Evolutionary conservation across 2,329 filamentous ascomycete species (phyloP), one percentile per base, ranked within the genome.

Genomic region (Setomelanomma holmii): DNA sequence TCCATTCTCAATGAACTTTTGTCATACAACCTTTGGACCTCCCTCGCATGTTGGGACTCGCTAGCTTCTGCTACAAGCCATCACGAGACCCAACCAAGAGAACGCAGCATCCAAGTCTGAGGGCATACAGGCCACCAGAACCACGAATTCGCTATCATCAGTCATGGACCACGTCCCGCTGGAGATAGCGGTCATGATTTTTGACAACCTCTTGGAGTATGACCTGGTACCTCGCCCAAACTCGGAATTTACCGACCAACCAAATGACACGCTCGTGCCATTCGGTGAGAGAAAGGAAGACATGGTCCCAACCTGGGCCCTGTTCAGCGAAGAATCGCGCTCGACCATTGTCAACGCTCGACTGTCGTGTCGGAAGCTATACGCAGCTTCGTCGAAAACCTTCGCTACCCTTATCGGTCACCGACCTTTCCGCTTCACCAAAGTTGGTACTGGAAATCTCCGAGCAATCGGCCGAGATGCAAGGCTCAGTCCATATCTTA

Each of bases 401-500:
- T 53, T 53, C 19, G 50, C 49, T 4, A 41, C n/a, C 3, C 7
- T 56, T 5, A 45, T 53, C 12, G 43, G 36, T 8, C 16, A 56
- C 22, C 42, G 53, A n/a, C 39, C 19, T 6, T 53, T 56, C 17
- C 45, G 49, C n/a, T 38, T 53, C 20, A 53, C 53, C 10, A 40
- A 45, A n/a, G 20, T 40, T 16, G 42, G 42, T n/a, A 42, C 46
- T 3, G 23, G 50, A 27, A 46, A 50, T 35, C 34, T 53, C 4
- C 17, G 23, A 2, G 3, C 8, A 6, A 50, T 48, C 11, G 27
- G 38, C 17, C 43, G 30, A n/a, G 34, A 42, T 14, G 19, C 35
- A 8, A 30, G 40, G 6, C 21, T 52, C 6, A 12, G 22, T 1
- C 39, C 22, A 10, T 41, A 39, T 24, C 19, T 52, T 17, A 46